Conservation (phyloP, 306 rosid species). For the Castanea sativa region DNA sequence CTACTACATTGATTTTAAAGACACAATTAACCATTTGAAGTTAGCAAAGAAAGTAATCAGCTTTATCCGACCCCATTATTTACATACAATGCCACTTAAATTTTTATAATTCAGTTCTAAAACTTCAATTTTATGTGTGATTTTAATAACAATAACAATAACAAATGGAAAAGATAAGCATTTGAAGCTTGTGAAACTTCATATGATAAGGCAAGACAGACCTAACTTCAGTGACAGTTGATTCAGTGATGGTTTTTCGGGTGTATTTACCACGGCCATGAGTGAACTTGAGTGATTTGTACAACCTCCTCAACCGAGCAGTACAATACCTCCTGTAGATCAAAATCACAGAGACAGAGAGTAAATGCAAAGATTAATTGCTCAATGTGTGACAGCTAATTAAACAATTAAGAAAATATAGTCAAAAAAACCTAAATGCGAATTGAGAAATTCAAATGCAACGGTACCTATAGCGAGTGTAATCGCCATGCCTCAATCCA, state of each 20-base stretch:
- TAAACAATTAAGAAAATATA: neutral
- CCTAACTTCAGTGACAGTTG: constrained; percentile 91
- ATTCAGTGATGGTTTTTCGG: constrained; percentile 61
- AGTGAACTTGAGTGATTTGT: constrained; percentile 89
- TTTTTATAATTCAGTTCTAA: neutral
- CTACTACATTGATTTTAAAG: neutral
- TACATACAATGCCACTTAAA: neutral
- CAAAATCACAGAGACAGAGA: neutral
- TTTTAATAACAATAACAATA: neutral
- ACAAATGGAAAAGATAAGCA: neutral
- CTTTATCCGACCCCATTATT: neutral
- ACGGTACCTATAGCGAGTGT: constrained; percentile 83
- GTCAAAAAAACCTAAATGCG: neutral
- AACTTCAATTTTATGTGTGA: neutral
- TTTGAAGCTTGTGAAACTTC: neutral
- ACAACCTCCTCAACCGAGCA: constrained; percentile 89
- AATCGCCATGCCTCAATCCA: constrained; percentile 89
- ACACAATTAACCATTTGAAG: neutral
- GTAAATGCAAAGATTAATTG: no score
- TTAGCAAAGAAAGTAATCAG: neutral
- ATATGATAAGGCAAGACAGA: constrained; percentile 15
- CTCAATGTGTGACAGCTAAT: no score
- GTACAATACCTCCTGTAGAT: constrained; percentile 84
- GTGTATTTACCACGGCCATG: constrained; percentile 96
- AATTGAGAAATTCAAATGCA: neutral